Conservation (phyloP, 2,329 filamentous ascomycete species). For the Biscogniauxia mediterranea region DNA sequence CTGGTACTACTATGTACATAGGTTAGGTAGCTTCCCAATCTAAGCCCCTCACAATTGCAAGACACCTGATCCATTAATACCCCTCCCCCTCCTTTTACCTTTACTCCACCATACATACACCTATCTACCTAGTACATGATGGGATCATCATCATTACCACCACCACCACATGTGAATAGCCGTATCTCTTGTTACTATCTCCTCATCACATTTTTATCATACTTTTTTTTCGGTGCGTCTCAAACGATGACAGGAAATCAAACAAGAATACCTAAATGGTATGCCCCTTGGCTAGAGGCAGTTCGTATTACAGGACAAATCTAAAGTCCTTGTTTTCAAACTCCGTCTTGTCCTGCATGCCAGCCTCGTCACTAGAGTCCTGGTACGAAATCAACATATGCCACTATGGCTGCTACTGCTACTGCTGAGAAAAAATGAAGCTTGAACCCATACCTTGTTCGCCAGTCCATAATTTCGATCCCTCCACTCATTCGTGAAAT, state of each 20-base stretch:
- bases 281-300: background rate
- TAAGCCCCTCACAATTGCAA: too few relatives aligned
- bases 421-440: background rate
- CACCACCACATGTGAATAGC: too few relatives aligned
- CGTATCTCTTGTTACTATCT: too few relatives aligned
- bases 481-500: constrained; percentile 33
- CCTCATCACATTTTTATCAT: too few relatives aligned
- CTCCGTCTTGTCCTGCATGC: constrained; percentile 41
- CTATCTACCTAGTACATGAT: too few relatives aligned
- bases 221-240: too few relatives aligned
- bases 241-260: too few relatives aligned
- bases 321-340: constrained; percentile 44
- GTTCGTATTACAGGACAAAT: constrained; percentile 33
- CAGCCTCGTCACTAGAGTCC: constrained; percentile 34
- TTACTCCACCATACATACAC: too few relatives aligned
- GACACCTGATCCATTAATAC: too few relatives aligned
- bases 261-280: too few relatives aligned
- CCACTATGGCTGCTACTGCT: background rate
- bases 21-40: background rate
- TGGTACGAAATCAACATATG: background rate
- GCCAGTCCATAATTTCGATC: constrained; percentile 34
- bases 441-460: constrained; percentile 26
- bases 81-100: too few relatives aligned
- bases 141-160: too few relatives aligned
- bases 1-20: background rate